Evolutionary conservation across 2,329 filamentous ascomycete genomes (phyloP).

Genomic region (Keithomyces neogunnii): DNA sequence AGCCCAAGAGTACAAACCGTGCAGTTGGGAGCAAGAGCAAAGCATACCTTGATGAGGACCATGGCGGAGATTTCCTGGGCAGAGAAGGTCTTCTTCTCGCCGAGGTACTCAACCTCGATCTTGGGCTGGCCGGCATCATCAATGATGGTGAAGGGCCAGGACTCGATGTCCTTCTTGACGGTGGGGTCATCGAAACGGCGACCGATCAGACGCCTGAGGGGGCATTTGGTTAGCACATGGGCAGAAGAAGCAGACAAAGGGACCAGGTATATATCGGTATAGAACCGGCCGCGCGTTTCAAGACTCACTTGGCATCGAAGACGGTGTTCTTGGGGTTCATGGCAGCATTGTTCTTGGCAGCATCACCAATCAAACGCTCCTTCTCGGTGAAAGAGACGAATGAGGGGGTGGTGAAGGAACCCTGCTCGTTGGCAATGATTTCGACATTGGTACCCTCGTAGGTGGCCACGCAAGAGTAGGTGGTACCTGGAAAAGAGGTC

Average conservation of each 20-base stretch:
- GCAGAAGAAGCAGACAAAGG: background rate
- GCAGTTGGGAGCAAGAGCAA: background rate
- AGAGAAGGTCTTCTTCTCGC: constrained; percentile 91
- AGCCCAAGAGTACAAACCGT: constrained; percentile 3
- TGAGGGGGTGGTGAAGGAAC: constrained; percentile 96
- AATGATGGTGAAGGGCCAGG: constrained; percentile 98
- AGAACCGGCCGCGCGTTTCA: background rate
- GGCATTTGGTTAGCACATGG: constrained; percentile 5
- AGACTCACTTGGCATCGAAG: constrained; percentile 93
- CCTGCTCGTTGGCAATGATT: constrained; percentile 99
- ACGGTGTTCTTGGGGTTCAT: constrained; percentile 99
- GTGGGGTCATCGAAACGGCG: constrained; percentile 90
- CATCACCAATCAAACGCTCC: constrained; percentile 98
- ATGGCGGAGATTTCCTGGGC: constrained; percentile 99
- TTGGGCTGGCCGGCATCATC: constrained; percentile 82
- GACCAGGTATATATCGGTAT: too few relatives aligned
- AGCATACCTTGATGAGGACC: constrained; percentile 85
- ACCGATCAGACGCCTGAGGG: constrained; percentile 83
- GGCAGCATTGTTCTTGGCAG: constrained; percentile 99
- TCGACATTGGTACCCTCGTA: constrained; percentile 99
- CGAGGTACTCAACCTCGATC: constrained; percentile 93
- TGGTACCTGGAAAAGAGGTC: constrained; percentile 63
- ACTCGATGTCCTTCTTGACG: constrained; percentile 98
- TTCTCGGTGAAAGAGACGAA: constrained; percentile 99
- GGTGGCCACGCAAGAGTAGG: constrained; percentile 99